These are phyloP conservation scores for Bertia moriformis DNA, from an alignment of 2,329 filamentous ascomycete genomes.

Conservation along the genomic window DNA sequence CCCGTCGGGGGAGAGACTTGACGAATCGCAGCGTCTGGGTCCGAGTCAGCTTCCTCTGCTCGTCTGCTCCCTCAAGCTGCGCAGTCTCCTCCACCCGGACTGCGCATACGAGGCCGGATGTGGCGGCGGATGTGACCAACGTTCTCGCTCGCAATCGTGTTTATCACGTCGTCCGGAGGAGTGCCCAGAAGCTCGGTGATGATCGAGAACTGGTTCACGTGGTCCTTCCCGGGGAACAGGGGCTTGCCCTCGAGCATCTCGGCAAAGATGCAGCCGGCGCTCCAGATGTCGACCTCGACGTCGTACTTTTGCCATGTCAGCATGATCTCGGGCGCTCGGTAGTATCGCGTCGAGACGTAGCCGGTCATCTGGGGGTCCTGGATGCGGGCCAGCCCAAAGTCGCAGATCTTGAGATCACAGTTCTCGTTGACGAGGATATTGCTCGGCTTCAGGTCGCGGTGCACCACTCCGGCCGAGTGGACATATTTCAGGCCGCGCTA, in stretches of 20 bases:
- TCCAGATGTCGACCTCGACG: slow-evolving; percentile 98
- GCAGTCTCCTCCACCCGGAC: no score
- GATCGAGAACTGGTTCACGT: slow-evolving; percentile 99
- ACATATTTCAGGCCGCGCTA: slow-evolving; percentile 97
- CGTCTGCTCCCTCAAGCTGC: not conserved
- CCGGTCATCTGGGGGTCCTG: slow-evolving; percentile 99
- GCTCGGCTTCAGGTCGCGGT: slow-evolving; percentile 93
- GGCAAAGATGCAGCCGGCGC: slow-evolving; percentile 94
- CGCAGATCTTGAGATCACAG: slow-evolving; percentile 98
- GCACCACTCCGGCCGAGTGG: slow-evolving; percentile 92
- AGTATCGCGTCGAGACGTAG: slow-evolving; percentile 97
- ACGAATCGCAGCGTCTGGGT: slow-evolving; percentile 82
- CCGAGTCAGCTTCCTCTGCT: slow-evolving; percentile 9
- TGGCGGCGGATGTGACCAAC: slow-evolving; percentile 38
- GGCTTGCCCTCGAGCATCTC: slow-evolving; percentile 99
- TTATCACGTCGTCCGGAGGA: slow-evolving; percentile 93
- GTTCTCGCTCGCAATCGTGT: slow-evolving; percentile 97
- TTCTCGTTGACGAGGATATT: slow-evolving; percentile 99
- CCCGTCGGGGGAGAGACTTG: slow-evolving; percentile 87
- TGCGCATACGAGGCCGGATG: no score
- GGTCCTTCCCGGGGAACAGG: slow-evolving; percentile 94
- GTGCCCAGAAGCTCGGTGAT: slow-evolving; percentile 95
- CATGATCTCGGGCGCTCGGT: slow-evolving; percentile 98
- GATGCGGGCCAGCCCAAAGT: slow-evolving; percentile 92
- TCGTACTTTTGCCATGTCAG: slow-evolving; percentile 99